These are phyloP conservation scores for Lumnitzera racemosa DNA, from an alignment of 345 rosid genomes.

Conservation along the genomic window DNA sequence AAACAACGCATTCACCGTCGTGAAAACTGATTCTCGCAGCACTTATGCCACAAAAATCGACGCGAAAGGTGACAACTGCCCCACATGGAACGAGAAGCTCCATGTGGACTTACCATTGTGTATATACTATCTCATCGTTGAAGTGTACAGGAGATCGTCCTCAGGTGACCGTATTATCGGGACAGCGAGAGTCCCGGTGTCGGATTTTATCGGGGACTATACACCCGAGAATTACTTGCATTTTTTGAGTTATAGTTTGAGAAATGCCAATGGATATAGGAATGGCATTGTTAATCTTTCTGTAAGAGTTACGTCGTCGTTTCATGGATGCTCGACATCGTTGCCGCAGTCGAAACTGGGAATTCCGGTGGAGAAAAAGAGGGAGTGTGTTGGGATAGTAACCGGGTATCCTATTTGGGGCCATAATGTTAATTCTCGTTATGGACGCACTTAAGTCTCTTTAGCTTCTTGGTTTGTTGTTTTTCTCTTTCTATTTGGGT, in stretches of 20 bases:
- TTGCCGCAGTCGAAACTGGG: neutral
- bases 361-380: slow-evolving; percentile 4
- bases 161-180: slow-evolving; percentile 9
- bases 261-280: slow-evolving; percentile 8
- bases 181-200: slow-evolving; percentile 11
- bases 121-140: slow-evolving; percentile 3
- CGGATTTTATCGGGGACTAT: slow-evolving; percentile 20
- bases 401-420: slow-evolving; percentile 10
- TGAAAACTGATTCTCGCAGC: neutral
- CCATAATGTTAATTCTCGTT: neutral
- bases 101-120: slow-evolving; percentile 6
- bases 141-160: slow-evolving; percentile 13
- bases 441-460: no score
- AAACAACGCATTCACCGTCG: slow-evolving; percentile 8
- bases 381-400: neutral
- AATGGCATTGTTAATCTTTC: slow-evolving; percentile 15
- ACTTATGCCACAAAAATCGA: slow-evolving; percentile 3
- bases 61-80: slow-evolving; percentile 7
- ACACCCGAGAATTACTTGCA: slow-evolving; percentile 9
- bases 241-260: slow-evolving; percentile 15
- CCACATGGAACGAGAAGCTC: slow-evolving; percentile 17
- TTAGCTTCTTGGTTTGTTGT: no score
- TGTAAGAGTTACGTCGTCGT: slow-evolving; percentile 11
- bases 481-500: no score
- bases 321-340: neutral